A percentile compares a stretch with the other conserved stretches of the same genome.
phyloP scores from a whole-genome alignment of 2,329 filamentous ascomycete genomes.

The Myrmaecium sp. region DNA sequence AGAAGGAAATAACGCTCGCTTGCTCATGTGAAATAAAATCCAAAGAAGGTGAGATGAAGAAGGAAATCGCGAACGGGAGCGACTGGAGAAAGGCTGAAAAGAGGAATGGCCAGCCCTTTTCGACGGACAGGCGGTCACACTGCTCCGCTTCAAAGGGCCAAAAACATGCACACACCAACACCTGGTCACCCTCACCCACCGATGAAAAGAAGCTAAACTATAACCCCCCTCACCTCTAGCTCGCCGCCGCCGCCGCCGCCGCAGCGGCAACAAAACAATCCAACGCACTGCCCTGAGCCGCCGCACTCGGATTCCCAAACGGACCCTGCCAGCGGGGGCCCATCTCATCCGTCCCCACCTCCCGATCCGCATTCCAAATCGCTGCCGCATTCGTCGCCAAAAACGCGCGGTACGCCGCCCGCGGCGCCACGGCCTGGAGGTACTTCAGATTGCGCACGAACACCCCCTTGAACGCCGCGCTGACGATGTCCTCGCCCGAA shows the following conservation, averaged over 20 bases:
- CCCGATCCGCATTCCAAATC: constrained; percentile 45
- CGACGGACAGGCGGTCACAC: too few species aligned
- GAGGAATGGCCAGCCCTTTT: too few species aligned
- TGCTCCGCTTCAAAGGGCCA: too few species aligned
- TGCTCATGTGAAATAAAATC: too few species aligned
- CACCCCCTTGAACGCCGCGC: constrained; percentile 55
- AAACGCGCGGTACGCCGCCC: constrained; percentile 34
- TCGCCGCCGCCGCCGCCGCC: too few species aligned
- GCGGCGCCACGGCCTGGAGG: constrained; percentile 35
- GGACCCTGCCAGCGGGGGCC: constrained; percentile 52
- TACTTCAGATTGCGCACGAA: constrained; percentile 48
- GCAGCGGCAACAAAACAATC: constrained; percentile 53
- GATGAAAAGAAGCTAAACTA: too few species aligned
- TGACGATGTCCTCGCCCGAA: constrained; percentile 25
- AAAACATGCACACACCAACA: too few species aligned
- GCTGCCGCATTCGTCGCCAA: constrained; percentile 45
- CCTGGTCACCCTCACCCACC: too few species aligned
- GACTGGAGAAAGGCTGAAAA: too few species aligned
- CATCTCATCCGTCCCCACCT: constrained; percentile 32
- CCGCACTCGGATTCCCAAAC: constrained; percentile 31
- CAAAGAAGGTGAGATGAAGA: too few species aligned
- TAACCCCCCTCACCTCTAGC: constrained; percentile 14
- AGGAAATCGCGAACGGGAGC: too few species aligned
- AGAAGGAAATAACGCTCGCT: too few species aligned
- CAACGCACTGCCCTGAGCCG: constrained; percentile 47